These are phyloP conservation scores for Phytomonas francai DNA, from an alignment of 208 protist genomes.

Conservation along the genomic window DNA sequence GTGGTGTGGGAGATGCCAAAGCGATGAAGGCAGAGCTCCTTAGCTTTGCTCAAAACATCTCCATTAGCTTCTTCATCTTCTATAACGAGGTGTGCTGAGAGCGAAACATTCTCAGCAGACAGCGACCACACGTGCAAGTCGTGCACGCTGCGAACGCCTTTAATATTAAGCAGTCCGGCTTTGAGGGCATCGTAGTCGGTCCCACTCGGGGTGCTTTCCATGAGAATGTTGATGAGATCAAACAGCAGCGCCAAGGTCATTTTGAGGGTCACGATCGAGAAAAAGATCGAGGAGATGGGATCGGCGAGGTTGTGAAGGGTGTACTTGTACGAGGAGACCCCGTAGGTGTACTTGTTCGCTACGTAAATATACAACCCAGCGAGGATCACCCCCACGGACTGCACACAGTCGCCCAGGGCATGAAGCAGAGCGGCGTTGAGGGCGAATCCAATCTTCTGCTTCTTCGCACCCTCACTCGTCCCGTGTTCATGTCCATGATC, in stretches of 20 bases:
- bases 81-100: constrained; percentile 77
- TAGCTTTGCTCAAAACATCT: constrained; percentile 41
- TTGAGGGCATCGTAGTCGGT: constrained; percentile 53
- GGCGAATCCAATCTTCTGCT: constrained; percentile 32
- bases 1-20: constrained; percentile 83
- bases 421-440: constrained; percentile 84
- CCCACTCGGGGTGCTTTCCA: constrained; percentile 77
- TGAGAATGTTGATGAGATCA: constrained; percentile 80
- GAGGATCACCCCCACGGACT: constrained; percentile 83
- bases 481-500: constrained; percentile 20
- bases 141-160: constrained; percentile 71
- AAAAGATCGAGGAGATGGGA: constrained; percentile 79
- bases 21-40: constrained; percentile 38
- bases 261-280: constrained; percentile 82
- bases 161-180: constrained; percentile 36
- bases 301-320: constrained; percentile 85
- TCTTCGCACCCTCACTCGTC: constrained; percentile 5
- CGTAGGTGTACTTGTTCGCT: constrained; percentile 36
- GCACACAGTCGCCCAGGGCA: constrained; percentile 85
- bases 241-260: constrained; percentile 66
- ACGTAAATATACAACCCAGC: constrained; percentile 78
- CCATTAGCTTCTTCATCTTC: constrained; percentile 19
- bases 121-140: constrained; percentile 90
- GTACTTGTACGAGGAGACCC: constrained; percentile 30
- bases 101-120: constrained; percentile 60